Base-by-base conservation (phyloP, 2,329 filamentous ascomycete species). In the Septoria petroselini region DNA sequence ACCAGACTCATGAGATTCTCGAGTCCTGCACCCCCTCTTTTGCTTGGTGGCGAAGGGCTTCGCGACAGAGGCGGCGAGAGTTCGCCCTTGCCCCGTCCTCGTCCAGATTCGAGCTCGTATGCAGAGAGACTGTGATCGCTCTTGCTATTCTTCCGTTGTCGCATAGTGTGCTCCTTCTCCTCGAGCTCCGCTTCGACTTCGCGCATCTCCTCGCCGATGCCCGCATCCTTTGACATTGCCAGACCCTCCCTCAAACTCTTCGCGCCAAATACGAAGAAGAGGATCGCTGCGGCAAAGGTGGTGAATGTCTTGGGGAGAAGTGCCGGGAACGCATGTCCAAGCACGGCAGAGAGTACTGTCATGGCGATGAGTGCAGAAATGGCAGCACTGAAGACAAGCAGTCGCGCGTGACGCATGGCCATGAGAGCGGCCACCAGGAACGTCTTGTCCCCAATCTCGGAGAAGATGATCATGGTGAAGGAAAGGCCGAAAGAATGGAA, bases 381-480 rank as follows among this genome's bases (percentile, higher is more conserved):
- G n/a, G 93, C 93, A 6, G 93, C 90, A 1, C 88, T 87, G 72
- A 98, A 98, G 54, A 98, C 93, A 9, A 97, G 80, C 57, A 95
- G 75, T 44, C 93, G 85, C 55, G 93, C 86, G 64, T 98, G 91
- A 68, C 95, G 93, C 93, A 98, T 98, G 9, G 93, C 93, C 93
- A 98, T 98, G 14, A 98, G 81, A 6, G 91, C 91, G 5, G 93
- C 93, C 17, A 98, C 89, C 35, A 98, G 79, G 75, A 98, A 98
- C 0, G 93, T 98, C 74, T 98, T 98, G 80, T 98, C 93, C 57
- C 93, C 93, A 62, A 98, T 83, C 69, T 98, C 93, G 39, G 91
- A 96, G 62, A 97, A 86, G 55, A 97, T 76, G 63, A 98, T 98
- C 93, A 97, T 98, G 50, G 91, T 91, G 53, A 96, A 83, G 12